Base-by-base conservation (phyloP, 2,329 filamentous ascomycete species). In the Aspergillus puulaauensis region DNA sequence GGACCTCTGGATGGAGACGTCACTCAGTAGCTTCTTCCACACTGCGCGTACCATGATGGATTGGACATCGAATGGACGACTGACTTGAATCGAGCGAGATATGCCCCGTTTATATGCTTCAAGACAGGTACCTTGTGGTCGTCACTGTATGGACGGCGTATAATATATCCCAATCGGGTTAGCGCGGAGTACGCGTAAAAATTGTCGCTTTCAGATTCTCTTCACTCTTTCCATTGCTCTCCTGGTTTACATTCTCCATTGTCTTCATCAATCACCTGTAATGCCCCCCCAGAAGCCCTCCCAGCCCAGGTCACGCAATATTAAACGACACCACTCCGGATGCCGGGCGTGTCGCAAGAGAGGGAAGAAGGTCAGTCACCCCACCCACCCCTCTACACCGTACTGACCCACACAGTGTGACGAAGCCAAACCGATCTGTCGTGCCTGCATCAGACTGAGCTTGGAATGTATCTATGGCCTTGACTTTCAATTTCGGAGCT, bases 1-100 rank as follows among this genome's bases (percentile, higher is more conserved):
- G 1, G 90, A 93, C 54, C 90, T 86, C 7, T 60, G 66, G 6
- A 73, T 61, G 1, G 65, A 60, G 39, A 64, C 58, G 2, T 56
- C 60, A 2, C 64, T 64, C 11, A 66, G 37, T 4, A 71, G n/a
- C 19, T 69, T 70, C 6, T 54, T 60, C 62, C 66, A 68, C n/a
- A 41, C 53, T 4, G 62, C 61, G n/a, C 7, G 40, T 7, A 21
- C 37, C 61, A 63, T 63, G 11, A 19, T 51, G 27, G 4, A n/a
- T 19, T 19, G 19, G 19, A 19, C 2, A 19, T 19, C 19, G 3
- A 19, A 19, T 19, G 19, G 19, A 3, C 19, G 19, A 3, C 19
- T 19, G 19, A 19, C 19, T 19, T 19, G 19, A 19, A 19, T 19
- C 19, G 19, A 14, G 14, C 19, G 11, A 43, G 19, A 12, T 17